phyloP scores from a whole-genome alignment of 208 protist genomes.

The Acanthamoeba healyi region DNA sequence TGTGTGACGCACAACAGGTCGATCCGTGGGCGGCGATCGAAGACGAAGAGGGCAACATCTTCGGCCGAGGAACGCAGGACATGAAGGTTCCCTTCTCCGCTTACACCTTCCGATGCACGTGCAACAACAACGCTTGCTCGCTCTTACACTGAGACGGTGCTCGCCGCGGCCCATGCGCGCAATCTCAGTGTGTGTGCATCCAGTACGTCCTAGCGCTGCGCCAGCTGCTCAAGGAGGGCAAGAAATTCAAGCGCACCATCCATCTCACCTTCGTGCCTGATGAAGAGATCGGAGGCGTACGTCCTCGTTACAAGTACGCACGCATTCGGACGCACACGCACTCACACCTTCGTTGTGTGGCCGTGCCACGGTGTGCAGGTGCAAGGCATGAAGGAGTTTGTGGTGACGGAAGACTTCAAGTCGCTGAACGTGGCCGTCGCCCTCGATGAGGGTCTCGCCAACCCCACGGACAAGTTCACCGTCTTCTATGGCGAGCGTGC shows the following conservation, averaged over 20 bases:
- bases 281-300: constrained; percentile 80
- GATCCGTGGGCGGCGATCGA: constrained; percentile 79
- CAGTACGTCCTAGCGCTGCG: constrained; percentile 88
- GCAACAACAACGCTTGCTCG: no score
- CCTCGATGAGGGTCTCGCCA: constrained; percentile 91
- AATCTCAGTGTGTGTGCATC: constrained; percentile 89
- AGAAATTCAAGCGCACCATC: constrained; percentile 79
- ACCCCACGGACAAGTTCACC: constrained; percentile 79
- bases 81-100: constrained; percentile 83
- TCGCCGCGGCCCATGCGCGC: no score
- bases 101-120: no score
- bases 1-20: background rate
- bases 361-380: background rate
- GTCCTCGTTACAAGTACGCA: background rate
- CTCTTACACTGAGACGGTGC: background rate
- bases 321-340: no score
- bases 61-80: constrained; percentile 90
- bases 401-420: constrained; percentile 80
- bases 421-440: constrained; percentile 87
- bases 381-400: constrained; percentile 87
- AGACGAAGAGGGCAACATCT: constrained; percentile 87
- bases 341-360: no score
- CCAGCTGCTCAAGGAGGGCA: constrained; percentile 58
- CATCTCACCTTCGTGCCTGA: constrained; percentile 87
- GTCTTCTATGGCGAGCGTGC: constrained; percentile 91